phyloP scores from a whole-genome alignment of 805 yeast species.

The Candida nitratophila region DNA sequence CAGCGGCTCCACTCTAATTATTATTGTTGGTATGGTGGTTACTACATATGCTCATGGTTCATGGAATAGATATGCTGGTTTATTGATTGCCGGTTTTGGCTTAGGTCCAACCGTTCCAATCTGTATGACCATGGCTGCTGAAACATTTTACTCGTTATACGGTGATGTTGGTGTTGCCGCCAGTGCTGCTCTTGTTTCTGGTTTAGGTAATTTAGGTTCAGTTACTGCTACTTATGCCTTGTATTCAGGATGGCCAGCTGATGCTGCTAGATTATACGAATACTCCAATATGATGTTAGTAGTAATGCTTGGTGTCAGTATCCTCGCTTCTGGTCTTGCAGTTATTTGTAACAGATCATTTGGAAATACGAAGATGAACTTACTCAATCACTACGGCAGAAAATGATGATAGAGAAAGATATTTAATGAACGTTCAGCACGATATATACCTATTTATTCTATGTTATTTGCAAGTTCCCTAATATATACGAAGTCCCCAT shows the following conservation, averaged over 20 bases:
- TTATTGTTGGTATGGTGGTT: conserved; percentile 68
- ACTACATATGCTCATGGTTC: conserved; percentile 66
- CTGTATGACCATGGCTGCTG: conserved; percentile 77
- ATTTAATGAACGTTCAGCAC: no score
- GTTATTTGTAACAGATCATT: conserved; percentile 23
- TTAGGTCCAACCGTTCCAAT: conserved; percentile 90
- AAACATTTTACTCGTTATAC: conserved; percentile 59
- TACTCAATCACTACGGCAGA: not conserved
- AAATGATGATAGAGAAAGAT: not conserved
- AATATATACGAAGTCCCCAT: no score
- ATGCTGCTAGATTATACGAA: conserved; percentile 49
- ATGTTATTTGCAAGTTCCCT: no score
- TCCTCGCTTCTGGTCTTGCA: conserved; percentile 38
- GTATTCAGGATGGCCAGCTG: conserved; percentile 84
- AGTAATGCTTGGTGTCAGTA: conserved; percentile 67
- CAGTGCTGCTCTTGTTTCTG: conserved; percentile 75
- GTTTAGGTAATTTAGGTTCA: conserved; percentile 81
- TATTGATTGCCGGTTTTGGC: conserved; percentile 78
- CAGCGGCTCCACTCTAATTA: conserved; percentile 52
- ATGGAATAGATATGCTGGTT: conserved; percentile 78
- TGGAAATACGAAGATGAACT: conserved; percentile 22
- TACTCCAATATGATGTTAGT: conserved; percentile 83
- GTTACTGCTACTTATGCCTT: conserved; percentile 83
- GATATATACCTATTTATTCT: no score
- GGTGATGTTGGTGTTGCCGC: conserved; percentile 86